Evolutionary conservation across 73 alveolate species (phyloP), one percentile per base, ranked within the genome.

Genomic region (Paramecium biaurelia): DNA sequence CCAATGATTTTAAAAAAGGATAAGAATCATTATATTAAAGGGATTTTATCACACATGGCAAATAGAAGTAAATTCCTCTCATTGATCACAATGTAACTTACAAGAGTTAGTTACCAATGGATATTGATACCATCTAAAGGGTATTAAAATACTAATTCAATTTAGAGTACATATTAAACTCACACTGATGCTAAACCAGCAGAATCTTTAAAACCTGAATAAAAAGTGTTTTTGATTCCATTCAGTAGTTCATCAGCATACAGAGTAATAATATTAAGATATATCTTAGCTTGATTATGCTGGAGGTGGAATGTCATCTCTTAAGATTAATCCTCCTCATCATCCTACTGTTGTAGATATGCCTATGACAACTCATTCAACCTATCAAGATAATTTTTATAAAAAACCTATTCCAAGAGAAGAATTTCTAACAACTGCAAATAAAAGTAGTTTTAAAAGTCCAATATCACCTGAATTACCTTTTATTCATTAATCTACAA

Each of bases 321-420:
- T 74, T 9, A 43, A 32, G 20, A 74, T 74, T 35, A 74, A 74
- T 30, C 87, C 87, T 32, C 87, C 87, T 35, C 47, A 30, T 74
- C 87, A 74, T 35, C 87, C 87, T 35, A 74, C 87, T 35, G 87
- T 74, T 14, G 87, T 74, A 14, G 87, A 74, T 34, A 74, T 74
- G 67, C 87, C 87, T 14, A 30, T 74, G 59, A 74, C 41, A 0
- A 35, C 56, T 3, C 41, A 32, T 21, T 74, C 87, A 21, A 32
- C 87, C n/a, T 74, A 74, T 35, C 32, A 74, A 8, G 87, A 74
- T 74, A 74, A 74, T 41, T 74, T 74, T 35, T 74, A 74, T 38
- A 74, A 32, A 21, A 74, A 74, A 15, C 87, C 87, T 11, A 74
- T 74, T 5, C 87, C 87, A n/a, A 74, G 47, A 38, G 87, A 74